Percentiles rank a stretch among this genome's conserved stretches.
Evolutionary conservation across 2,329 filamentous ascomycete genomes (phyloP).

Genomic region (Hypomyces rosellus): DNA sequence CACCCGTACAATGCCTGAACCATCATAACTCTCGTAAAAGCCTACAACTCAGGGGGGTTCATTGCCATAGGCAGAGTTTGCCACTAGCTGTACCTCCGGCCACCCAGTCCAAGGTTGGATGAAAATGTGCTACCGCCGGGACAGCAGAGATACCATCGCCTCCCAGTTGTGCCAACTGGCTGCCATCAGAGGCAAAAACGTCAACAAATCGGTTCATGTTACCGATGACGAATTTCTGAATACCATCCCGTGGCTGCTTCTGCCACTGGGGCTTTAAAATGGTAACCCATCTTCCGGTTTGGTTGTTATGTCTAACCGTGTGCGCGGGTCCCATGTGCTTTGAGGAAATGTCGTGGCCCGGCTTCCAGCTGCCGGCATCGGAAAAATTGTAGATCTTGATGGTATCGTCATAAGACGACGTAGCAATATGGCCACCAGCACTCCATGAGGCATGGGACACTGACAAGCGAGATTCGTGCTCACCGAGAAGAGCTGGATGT

Average conservation of each 20-base stretch:
- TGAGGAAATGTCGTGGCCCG: constrained; percentile 51
- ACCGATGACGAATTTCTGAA: constrained; percentile 84
- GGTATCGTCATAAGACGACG: constrained; percentile 89
- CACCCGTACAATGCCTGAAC: not conserved
- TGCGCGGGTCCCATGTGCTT: constrained; percentile 62
- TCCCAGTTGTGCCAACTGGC: constrained; percentile 81
- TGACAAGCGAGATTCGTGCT: constrained; percentile 75
- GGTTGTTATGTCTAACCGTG: constrained; percentile 80
- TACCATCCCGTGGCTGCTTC: constrained; percentile 63
- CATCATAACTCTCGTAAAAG: not conserved
- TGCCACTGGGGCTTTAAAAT: constrained; percentile 86
- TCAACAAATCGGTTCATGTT: constrained; percentile 99
- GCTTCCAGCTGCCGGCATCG: constrained; percentile 52
- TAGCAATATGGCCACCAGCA: constrained; percentile 75
- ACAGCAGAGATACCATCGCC: constrained; percentile 92
- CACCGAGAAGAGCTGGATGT: constrained; percentile 65
- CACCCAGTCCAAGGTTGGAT: constrained; percentile 84
- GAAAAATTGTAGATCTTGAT: constrained; percentile 86
- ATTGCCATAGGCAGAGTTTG: constrained; percentile 90
- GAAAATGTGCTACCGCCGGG: constrained; percentile 85
- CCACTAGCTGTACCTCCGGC: constrained; percentile 87
- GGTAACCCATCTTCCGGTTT: constrained; percentile 91
- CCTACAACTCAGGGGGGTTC: not conserved
- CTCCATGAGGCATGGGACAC: constrained; percentile 94
- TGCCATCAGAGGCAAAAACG: constrained; percentile 73